Base-by-base conservation (phyloP, 257 asterid species). In the Solanum pennellii region DNA sequence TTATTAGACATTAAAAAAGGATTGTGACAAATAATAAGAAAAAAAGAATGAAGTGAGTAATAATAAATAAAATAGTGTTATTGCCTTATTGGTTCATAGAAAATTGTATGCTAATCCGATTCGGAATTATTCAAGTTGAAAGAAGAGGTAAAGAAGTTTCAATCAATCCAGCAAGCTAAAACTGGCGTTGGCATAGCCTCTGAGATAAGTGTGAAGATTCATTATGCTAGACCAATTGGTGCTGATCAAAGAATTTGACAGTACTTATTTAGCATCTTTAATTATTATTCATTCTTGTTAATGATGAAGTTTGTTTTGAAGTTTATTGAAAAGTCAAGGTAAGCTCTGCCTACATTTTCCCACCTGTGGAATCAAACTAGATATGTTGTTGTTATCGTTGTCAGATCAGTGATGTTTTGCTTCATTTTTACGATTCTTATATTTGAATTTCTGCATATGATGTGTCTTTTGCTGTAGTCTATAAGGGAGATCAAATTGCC, bases 401-500 rank as follows among this genome's bases (percentile, higher is more conserved):
- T 33, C 35, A 33, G 35, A 33, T 33, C 35, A 33, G 35, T 33
- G 35, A 33, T 33, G 86, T 33, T 52, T 59, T 82, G 74, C 20
- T 83, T 59, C 83, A 23, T 41, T 37, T 74, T 23, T 75, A 75
- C 23, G 35, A 75, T 23, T 75, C 47, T 42, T 42, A 20, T 35
- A 20, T 56, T 59, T 83, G 5, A 39, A 11, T 23, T 37, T 33
- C 4, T 33, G 35, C 35, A 33, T 33, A 33, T 3, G 35, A 33
- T 33, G 35, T 33, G 35, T 33, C 35, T 33, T 33, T 33, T 33
- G 35, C 35, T 33, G 35, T 44, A 87, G 90, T 25, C 87, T 88
- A 27, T 84, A 82, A 7, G 62, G 98, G 98, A 6, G 98, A 96
- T 87, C 90, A 98, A 56, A 94, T 96, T 86, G 99, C 99, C 1